phyloP scores from a whole-genome alignment of 495 filamentous ascomycete species.

The Haplographium delicatum region DNA sequence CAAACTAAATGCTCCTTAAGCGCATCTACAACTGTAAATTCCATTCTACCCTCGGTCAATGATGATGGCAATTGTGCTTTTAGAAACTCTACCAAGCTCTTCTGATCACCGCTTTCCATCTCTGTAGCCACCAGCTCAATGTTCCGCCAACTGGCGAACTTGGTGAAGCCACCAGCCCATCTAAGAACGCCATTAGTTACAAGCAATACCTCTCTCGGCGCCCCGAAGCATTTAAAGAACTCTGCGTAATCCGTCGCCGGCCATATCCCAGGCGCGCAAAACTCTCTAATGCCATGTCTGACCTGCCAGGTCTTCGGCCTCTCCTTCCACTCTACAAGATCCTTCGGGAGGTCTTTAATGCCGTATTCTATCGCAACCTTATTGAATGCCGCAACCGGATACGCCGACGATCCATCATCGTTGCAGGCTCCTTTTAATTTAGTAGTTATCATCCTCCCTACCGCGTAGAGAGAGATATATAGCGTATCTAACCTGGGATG shows the following conservation, averaged over 20 bases:
- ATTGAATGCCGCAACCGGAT: conserved; percentile 8
- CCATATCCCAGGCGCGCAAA: conserved; percentile 9
- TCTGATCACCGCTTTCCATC: conserved; percentile 10
- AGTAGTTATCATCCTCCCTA: conserved; percentile 10
- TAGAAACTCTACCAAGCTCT: conserved; percentile 9
- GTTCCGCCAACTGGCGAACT: conserved; percentile 10
- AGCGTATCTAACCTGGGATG: conserved; percentile 12
- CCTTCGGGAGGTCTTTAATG: conserved; percentile 11
- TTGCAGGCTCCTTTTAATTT: conserved; percentile 12
- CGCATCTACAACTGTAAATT: conserved; percentile 13
- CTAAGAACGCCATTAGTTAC: conserved; percentile 11
- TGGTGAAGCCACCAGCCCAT: conserved; percentile 6
- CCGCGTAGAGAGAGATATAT: conserved; percentile 13
- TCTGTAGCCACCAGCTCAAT: conserved; percentile 10
- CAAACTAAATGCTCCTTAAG: conserved; percentile 9
- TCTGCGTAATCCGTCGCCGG: conserved; percentile 12
- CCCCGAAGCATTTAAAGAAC: conserved; percentile 8
- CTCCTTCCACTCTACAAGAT: conserved; percentile 6
- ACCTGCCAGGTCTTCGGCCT: conserved; percentile 6
- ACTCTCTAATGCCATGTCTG: conserved; percentile 9
- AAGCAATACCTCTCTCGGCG: conserved; percentile 14
- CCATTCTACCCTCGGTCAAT: conserved; percentile 8
- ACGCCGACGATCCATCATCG: conserved; percentile 9
- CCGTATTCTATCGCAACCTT: conserved; percentile 12
- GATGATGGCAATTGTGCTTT: conserved; percentile 11